Evolutionary conservation across 2,329 filamentous ascomycete genomes (phyloP).

Genomic region (Diatrype stigma): DNA sequence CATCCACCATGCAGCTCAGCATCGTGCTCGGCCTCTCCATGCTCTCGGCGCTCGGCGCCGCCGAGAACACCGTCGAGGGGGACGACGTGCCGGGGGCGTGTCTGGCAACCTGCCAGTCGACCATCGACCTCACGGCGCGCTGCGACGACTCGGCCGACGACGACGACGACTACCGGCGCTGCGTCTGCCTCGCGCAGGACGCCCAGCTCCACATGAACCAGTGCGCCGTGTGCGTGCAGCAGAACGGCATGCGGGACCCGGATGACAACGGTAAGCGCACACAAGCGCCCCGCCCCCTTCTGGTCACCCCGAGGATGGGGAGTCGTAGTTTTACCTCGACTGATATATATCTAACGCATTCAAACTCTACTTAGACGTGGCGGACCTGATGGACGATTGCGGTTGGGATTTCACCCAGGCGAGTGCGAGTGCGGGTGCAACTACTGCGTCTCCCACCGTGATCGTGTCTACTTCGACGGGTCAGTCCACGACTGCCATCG

Average conservation of each 20-base stretch:
- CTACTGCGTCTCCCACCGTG: not conserved
- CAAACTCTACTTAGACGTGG: conserved; percentile 13
- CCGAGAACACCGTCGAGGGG: conserved; percentile 14
- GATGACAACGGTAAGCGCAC: conserved; percentile 11
- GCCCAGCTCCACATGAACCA: conserved; percentile 9
- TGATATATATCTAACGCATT: too few relatives aligned
- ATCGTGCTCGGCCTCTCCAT: conserved; percentile 3
- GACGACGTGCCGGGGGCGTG: conserved; percentile 13
- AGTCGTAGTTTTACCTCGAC: too few relatives aligned
- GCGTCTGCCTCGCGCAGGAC: conserved; percentile 10
- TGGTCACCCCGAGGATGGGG: too few relatives aligned
- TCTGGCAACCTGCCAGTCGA: conserved; percentile 12
- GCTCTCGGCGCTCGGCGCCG: conserved; percentile 6
- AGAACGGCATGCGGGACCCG: conserved; percentile 7
- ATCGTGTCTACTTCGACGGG: not conserved
- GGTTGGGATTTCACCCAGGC: conserved; percentile 14
- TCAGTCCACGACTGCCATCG: not conserved
- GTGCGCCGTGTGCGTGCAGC: conserved; percentile 16
- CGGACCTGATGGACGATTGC: conserved; percentile 18
- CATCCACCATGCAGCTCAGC: conserved; percentile 1
- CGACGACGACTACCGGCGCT: conserved; percentile 12
- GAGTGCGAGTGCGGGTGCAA: not conserved
- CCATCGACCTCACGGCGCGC: conserved; percentile 13
- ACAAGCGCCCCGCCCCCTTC: not conserved
- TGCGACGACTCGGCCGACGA: conserved; percentile 11